Conservation (phyloP, 225 moss, liverwort and hornwort genomes). For the Anthoceros angustus region DNA sequence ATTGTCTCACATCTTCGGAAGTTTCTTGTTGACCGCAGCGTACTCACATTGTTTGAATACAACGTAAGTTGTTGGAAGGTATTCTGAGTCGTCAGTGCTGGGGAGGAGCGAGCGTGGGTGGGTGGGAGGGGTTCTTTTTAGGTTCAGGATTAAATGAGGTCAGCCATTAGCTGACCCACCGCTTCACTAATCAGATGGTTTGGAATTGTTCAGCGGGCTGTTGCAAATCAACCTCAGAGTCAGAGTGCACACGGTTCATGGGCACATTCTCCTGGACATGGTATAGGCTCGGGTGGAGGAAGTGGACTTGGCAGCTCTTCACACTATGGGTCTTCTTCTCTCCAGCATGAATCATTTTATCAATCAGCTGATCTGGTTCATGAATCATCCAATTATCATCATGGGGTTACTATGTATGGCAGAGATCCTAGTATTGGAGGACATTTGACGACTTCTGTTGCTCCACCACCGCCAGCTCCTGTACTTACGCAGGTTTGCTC, state of each 20-base stretch:
- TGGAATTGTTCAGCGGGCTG: slow-evolving; percentile 48
- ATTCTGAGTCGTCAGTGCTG: background rate
- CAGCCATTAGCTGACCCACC: background rate
- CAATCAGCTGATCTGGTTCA: slow-evolving; percentile 79
- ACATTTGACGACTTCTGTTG: slow-evolving; percentile 42
- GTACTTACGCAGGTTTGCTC: slow-evolving; percentile 80
- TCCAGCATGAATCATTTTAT: slow-evolving; percentile 60
- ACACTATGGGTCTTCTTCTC: slow-evolving; percentile 57
- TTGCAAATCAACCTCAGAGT: slow-evolving; percentile 45
- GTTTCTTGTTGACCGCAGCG: slow-evolving; percentile 94
- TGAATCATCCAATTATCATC: slow-evolving; percentile 89
- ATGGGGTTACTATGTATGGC: slow-evolving; percentile 87
- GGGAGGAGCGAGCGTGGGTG: background rate
- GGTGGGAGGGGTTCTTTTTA: too few species aligned
- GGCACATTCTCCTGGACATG: slow-evolving; percentile 17
- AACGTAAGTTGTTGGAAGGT: slow-evolving; percentile 31
- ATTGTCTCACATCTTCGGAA: slow-evolving; percentile 91
- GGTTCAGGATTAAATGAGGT: too few species aligned
- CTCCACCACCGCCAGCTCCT: slow-evolving; percentile 88
- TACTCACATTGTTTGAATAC: slow-evolving; percentile 70
- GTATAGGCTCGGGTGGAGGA: slow-evolving; percentile 13
- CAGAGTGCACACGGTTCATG: slow-evolving; percentile 63
- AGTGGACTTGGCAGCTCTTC: slow-evolving; percentile 43
- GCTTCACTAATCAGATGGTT: slow-evolving; percentile 8
- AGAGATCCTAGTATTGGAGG: slow-evolving; percentile 62